Conservation (phyloP, 495 filamentous ascomycete genomes). For the Hypoxylon rickii region DNA sequence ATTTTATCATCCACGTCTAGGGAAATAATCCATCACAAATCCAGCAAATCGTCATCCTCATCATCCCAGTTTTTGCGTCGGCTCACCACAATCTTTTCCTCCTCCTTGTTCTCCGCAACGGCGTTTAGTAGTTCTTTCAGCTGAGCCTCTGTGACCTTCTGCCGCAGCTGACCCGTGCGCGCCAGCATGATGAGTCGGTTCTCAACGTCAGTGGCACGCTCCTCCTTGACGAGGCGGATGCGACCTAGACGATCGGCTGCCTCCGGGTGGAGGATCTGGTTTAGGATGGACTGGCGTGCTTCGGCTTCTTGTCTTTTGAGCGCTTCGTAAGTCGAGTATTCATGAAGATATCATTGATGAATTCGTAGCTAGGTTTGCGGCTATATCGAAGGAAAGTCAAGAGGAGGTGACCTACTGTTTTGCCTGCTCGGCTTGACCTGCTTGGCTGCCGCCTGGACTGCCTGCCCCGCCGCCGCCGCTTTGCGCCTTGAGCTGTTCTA, state of each 20-base stretch:
- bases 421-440: slow-evolving; percentile 61
- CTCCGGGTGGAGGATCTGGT: slow-evolving; percentile 91
- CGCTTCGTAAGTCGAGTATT: background rate
- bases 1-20: background rate
- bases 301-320: slow-evolving; percentile 52
- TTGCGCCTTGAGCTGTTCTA: slow-evolving; percentile 87
- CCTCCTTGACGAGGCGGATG: slow-evolving; percentile 94
- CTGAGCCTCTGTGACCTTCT: slow-evolving; percentile 89
- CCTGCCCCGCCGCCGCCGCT: slow-evolving; percentile 46
- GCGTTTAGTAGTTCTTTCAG: slow-evolving; percentile 88
- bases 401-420: slow-evolving; percentile 57
- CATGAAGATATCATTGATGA: background rate
- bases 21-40: slow-evolving; percentile 49
- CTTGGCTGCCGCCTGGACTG: slow-evolving; percentile 54
- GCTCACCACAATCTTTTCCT: slow-evolving; percentile 81
- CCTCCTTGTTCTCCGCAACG: slow-evolving; percentile 70
- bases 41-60: slow-evolving; percentile 83
- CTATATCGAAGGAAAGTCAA: background rate
- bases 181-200: slow-evolving; percentile 92
- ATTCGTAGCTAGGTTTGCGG: background rate
- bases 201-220: slow-evolving; percentile 86
- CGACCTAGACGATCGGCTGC: slow-evolving; percentile 91
- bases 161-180: slow-evolving; percentile 79
- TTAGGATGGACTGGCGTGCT: slow-evolving; percentile 75
- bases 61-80: slow-evolving; percentile 85